These are phyloP conservation scores for Hsuehochloa calcarea DNA, from an alignment of 176 grass and related monocot species.

Conservation along the genomic window DNA sequence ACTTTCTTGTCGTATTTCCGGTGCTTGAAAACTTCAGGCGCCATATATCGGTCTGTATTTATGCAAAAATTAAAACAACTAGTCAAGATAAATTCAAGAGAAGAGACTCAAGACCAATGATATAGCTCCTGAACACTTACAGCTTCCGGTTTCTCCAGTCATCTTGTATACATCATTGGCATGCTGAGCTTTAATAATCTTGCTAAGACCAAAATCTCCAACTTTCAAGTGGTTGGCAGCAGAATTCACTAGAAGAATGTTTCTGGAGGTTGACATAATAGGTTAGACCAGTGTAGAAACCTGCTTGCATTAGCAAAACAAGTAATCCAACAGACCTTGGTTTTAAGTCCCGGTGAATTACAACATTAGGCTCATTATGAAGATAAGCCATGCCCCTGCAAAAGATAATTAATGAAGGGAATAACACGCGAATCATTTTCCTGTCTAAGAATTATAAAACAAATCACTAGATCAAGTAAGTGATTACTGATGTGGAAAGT, in stretches of 20 bases:
- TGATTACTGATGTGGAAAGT: neutral
- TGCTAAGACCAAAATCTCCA: slow-evolving; percentile 98
- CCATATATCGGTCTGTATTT: slow-evolving; percentile 90
- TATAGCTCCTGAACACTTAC: slow-evolving; percentile 53
- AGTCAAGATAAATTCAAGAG: neutral
- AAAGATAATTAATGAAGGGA: slow-evolving; percentile 23
- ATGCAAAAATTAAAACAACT: slow-evolving; percentile 14
- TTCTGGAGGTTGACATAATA: slow-evolving; percentile 58
- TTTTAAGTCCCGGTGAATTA: slow-evolving; percentile 95
- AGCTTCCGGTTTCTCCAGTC: slow-evolving; percentile 98
- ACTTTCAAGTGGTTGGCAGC: slow-evolving; percentile 96
- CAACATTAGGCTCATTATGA: slow-evolving; percentile 98
- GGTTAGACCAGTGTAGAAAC: slow-evolving; percentile 20
- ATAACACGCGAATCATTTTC: slow-evolving; percentile 13
- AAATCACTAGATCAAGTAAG: slow-evolving; percentile 6
- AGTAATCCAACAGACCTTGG: slow-evolving; percentile 61
- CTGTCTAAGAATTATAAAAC: neutral
- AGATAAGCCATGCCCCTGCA: slow-evolving; percentile 98
- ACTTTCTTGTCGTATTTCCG: slow-evolving; percentile 99
- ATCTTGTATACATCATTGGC: slow-evolving; percentile 96
- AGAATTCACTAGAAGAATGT: slow-evolving; percentile 94
- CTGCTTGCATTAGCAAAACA: slow-evolving; percentile 22
- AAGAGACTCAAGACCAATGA: slow-evolving; percentile 15
- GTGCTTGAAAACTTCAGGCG: slow-evolving; percentile 99
- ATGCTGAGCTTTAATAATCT: slow-evolving; percentile 88